A percentile compares a stretch with the other conserved stretches of the same genome.
phyloP scores from a whole-genome alignment of 2,329 filamentous ascomycete species.

The Apiospora arundinis region DNA sequence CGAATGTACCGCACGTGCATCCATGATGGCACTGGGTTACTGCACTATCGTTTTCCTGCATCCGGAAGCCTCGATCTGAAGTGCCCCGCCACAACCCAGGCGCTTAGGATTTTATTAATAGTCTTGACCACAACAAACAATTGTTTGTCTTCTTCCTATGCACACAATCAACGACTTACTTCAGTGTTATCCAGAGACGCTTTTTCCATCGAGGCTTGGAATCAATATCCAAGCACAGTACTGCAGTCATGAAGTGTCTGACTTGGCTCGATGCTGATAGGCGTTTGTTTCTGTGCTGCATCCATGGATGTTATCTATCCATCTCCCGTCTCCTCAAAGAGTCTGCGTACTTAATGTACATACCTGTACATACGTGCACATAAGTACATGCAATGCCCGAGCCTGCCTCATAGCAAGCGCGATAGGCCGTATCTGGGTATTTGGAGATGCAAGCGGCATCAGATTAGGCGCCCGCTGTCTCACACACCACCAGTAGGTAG shows the following conservation, averaged over 20 bases:
- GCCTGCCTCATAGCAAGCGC: background rate
- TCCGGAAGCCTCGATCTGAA: background rate
- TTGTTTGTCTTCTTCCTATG: background rate
- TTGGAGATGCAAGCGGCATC: background rate
- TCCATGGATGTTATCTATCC: background rate
- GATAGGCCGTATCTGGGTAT: background rate
- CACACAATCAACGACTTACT: background rate
- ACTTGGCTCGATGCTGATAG: background rate
- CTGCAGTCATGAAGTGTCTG: slow-evolving; percentile 10
- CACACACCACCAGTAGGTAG: background rate
- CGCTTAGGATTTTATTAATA: slow-evolving; percentile 17
- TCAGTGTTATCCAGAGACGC: background rate
- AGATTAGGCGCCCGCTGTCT: slow-evolving; percentile 17
- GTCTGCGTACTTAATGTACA: too few species aligned
- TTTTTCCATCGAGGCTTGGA: slow-evolving; percentile 7
- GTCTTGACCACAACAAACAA: background rate
- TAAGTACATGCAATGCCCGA: too few species aligned
- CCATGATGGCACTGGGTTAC: background rate
- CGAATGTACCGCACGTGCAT: background rate
- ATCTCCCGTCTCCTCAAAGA: background rate
- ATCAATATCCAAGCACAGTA: background rate
- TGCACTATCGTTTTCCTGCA: slow-evolving; percentile 16
- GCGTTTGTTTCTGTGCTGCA: background rate
- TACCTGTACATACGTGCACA: too few species aligned
- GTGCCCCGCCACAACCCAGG: slow-evolving; percentile 8